Conservation (phyloP, 2,329 filamentous ascomycete species). For the Aspergillus ochraceus region DNA sequence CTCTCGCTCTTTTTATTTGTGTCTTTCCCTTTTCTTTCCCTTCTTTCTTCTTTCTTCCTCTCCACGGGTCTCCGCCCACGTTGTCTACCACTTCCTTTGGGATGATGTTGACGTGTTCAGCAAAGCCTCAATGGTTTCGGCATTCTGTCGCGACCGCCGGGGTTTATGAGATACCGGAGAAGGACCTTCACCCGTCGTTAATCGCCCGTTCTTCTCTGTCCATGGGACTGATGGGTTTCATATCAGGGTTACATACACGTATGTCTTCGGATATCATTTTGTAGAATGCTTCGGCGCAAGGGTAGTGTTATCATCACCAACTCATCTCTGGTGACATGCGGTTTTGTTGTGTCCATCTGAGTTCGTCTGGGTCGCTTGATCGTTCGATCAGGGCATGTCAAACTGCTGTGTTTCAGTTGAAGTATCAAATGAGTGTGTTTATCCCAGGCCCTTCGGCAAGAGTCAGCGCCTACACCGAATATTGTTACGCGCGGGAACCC, state of each 20-base stretch:
- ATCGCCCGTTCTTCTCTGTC: constrained; percentile 50
- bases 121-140: constrained; percentile 42
- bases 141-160: constrained; percentile 47
- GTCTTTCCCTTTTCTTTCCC: constrained; percentile 14
- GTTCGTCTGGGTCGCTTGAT: no score
- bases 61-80: constrained; percentile 42
- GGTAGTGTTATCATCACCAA: neutral
- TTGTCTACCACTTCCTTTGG: constrained; percentile 34
- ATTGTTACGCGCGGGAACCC: no score
- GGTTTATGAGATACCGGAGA: constrained; percentile 43
- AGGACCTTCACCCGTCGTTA: constrained; percentile 48
- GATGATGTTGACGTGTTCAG: constrained; percentile 42
- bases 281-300: neutral
- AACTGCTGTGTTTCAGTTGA: no score
- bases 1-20: constrained; percentile 22
- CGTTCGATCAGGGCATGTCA: no score
- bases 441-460: no score
- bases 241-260: constrained; percentile 48
- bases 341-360: no score
- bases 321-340: no score
- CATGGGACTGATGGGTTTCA: constrained; percentile 50
- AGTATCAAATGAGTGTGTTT: no score
- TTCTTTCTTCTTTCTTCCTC: constrained; percentile 21
- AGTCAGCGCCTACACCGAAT: no score
- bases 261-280: neutral